Base-by-base conservation (phyloP, 2,329 filamentous ascomycete genomes). In the Xylaria digitata region DNA sequence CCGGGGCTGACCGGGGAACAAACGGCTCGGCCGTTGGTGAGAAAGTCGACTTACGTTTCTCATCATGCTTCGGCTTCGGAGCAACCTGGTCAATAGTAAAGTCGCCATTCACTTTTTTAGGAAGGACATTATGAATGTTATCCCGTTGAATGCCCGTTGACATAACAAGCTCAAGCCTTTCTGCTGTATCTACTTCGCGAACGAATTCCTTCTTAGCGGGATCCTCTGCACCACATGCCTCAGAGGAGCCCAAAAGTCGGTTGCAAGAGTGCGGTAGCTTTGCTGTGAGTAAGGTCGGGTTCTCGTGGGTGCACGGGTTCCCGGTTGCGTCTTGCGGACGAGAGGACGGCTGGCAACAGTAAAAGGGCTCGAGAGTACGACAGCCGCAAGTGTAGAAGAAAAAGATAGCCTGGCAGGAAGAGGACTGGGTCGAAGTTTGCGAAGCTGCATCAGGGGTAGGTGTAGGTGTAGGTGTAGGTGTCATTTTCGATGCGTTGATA, bases 371-470 rank as follows among this genome's bases (percentile, higher is more conserved):
- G 0, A 53, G 61, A 23, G 46, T 63, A 1, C 68, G 65, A 37
- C 74, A 75, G 3, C 74, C 74, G 26, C 74, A 75, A 3, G 56
- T 34, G 52, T 75, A 63, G 46, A 67, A 75, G 13, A 73, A 68
- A 11, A 65, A 59, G 2, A 73, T 57, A 3, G 66, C 69, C 11
- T 69, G 65, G 48, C 73, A 75, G 54, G 63, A 68, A 1, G 63
- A 32, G 9, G 54, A 48, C 23, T 60, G 46, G 32, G 34, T 37
- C 30, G n/a, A 30, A 19, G n/a, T 21, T 34, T 8, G n/a, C 7
- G 6, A 43, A 19, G 37, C 13, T 15, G 37, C 37, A 5, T 40
- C 37, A 5, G 37, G 37, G 37, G 37, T 15, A 9, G 5, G 4
- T 13, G 3, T 15, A n/a, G n/a, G n/a, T n/a, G n/a, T n/a, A 5